Evolutionary conservation across 2,329 filamentous ascomycete species (phyloP), one percentile per base, ranked within the genome.

Genomic region (Aspergillus udagawae): DNA sequence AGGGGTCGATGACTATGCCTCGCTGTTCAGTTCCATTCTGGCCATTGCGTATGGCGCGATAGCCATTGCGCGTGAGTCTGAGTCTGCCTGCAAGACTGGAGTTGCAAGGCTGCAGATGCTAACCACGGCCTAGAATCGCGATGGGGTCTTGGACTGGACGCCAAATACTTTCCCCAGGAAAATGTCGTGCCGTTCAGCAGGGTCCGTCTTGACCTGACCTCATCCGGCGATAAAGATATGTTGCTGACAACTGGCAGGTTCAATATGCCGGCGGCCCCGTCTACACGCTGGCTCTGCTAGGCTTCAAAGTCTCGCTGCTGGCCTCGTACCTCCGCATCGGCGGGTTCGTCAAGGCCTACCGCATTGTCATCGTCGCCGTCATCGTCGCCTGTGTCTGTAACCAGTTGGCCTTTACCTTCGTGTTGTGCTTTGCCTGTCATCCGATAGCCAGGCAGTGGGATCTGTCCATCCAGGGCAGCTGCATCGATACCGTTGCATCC

Each of bases 231-330:
- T 21, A 2, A 44, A 32, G 21, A 7, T 35, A 29, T 10, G 49
- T n/a, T 49, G 8, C 5, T 20, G 41, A 47, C 35, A n/a, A n/a
- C n/a, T n/a, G n/a, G 17, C 49, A 70, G 66, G 56, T 70, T 3
- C 68, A 70, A 66, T 71, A 70, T 29, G 56, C 54, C 10, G 65
- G 67, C 20, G 68, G 68, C 3, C 68, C 68, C 2, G 25, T 67
- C 2, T 71, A 71, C 53, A 62, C 57, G 2, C 58, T 71, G 27
- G 64, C 63, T 23, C 53, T 81, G 25, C 70, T 79, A 3, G 75
- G 74, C 1, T 82, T 82, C 65, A 81, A 81, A 55, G 67, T 80
- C 21, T 77, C 78, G 41, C 65, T 81, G 1, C 64, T 82, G 3
- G 64, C 78, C 1, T 78, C 77, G 0, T 82, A 81, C 27, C 61